Evolutionary conservation across 805 yeast genomes (phyloP).

Genomic region (Priceomyces haplophilus): DNA sequence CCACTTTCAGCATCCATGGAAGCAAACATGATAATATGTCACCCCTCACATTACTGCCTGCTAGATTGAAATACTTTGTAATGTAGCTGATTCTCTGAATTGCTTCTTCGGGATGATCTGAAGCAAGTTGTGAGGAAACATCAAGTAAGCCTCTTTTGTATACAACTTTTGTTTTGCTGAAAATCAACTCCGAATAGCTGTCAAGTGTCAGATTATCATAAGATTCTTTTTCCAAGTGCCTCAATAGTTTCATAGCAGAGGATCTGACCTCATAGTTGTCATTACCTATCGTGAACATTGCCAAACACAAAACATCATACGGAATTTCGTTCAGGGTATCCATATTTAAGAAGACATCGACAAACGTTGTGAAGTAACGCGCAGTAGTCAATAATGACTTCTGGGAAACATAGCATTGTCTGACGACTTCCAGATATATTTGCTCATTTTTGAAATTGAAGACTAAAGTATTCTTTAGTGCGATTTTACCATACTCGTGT

Average conservation of each 20-base stretch:
- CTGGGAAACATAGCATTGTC: conserved; percentile 66
- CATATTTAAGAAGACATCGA: conserved; percentile 56
- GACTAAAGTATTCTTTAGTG: conserved; percentile 63
- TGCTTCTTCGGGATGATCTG: conserved; percentile 54
- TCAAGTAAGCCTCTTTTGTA: conserved; percentile 84
- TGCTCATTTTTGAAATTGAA: conserved; percentile 56
- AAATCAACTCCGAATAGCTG: conserved; percentile 65
- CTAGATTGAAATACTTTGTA: conserved; percentile 60
- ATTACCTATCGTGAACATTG: conserved; percentile 76
- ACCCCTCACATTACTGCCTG: conserved; percentile 59
- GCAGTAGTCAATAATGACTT: conserved; percentile 51
- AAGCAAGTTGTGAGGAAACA: conserved; percentile 70
- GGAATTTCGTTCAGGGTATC: conserved; percentile 49
- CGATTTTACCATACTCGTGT: conserved; percentile 62
- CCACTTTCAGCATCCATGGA: conserved; percentile 92
- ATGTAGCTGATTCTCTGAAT: conserved; percentile 66
- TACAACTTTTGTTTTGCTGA: conserved; percentile 74
- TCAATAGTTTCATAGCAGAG: conserved; percentile 69
- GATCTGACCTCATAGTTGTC: conserved; percentile 64
- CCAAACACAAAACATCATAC: conserved; percentile 69
- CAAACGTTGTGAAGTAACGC: conserved; percentile 68
- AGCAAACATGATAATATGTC: conserved; percentile 77
- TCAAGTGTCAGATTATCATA: conserved; percentile 47
- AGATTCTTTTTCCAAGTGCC: conserved; percentile 52
- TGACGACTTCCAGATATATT: conserved; percentile 55